These are phyloP conservation scores for Pisolithus marmoratus DNA, from an alignment of 768 basidiomycete genomes.

Conservation along the genomic window DNA sequence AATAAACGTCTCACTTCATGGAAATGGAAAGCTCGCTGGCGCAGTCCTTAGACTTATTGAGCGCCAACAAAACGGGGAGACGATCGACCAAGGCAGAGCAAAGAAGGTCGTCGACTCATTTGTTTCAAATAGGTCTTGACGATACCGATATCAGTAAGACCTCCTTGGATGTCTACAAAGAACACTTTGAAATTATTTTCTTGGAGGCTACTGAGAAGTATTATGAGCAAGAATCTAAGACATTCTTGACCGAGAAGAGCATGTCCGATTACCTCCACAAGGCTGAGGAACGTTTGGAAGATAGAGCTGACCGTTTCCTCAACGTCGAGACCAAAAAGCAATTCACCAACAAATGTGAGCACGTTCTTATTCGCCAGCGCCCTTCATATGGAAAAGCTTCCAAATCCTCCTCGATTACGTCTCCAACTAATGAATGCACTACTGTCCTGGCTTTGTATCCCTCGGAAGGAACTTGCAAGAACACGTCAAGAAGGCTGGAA, in stretches of 20 bases:
- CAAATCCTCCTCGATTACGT: slow-evolving; percentile 81
- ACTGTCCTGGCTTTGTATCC: slow-evolving; percentile 86
- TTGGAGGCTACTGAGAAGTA: slow-evolving; percentile 83
- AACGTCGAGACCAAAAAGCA: slow-evolving; percentile 84
- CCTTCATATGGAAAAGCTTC: slow-evolving; percentile 90
- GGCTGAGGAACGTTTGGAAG: slow-evolving; percentile 89
- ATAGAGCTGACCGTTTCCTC: slow-evolving; percentile 90
- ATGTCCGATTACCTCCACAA: slow-evolving; percentile 94
- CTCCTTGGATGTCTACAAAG: slow-evolving; percentile 89
- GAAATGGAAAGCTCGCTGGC: slow-evolving; percentile 74
- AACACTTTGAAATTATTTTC: slow-evolving; percentile 88
- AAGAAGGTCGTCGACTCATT: slow-evolving; percentile 96
- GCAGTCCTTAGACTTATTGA: slow-evolving; percentile 90
- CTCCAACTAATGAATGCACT: slow-evolving; percentile 92
- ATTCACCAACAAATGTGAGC: slow-evolving; percentile 79
- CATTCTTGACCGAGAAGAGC: slow-evolving; percentile 82
- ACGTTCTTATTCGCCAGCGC: slow-evolving; percentile 81
- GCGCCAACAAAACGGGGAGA: slow-evolving; percentile 89
- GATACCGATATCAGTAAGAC: slow-evolving; percentile 88
- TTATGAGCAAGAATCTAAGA: slow-evolving; percentile 88
- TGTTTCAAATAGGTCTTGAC: slow-evolving; percentile 90
- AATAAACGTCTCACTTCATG: slow-evolving; percentile 78
- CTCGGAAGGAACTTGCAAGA: slow-evolving; percentile 89
- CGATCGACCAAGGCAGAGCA: slow-evolving; percentile 86
- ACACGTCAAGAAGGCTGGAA: slow-evolving; percentile 89